Base-by-base conservation (phyloP, 2,329 filamentous ascomycete species). In the Hymenoscyphus fructigenus region DNA sequence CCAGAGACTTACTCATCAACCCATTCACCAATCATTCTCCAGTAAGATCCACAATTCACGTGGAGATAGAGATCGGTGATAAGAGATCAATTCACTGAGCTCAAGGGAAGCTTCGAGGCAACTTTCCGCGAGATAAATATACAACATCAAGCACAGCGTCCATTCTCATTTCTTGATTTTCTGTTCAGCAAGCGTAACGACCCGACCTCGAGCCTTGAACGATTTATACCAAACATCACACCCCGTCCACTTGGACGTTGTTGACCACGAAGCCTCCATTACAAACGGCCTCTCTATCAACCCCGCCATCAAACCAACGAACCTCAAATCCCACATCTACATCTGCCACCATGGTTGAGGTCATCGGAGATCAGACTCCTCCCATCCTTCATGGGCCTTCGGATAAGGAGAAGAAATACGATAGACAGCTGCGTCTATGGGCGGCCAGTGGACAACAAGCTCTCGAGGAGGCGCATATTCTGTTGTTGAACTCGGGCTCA, bases 391-490 rank as follows among this genome's bases (percentile, higher is more conserved):
- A 82, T 63, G 83, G 80, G 41, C 85, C 85, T 41, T 84, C 83
- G 14, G 84, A 85, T 53, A 88, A 88, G 75, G 83, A 89, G 76
- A 85, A 85, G 71, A 96, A 92, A 75, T 99, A 99, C 79, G 95
- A 99, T 77, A 88, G 95, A 61, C 95, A 99, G 79, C 87, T 99
- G 50, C 90, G 96, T 61, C 82, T 99, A 15, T 99, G 95, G 95
- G 96, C 93, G 67, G 93, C 94, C 53, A 92, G 87, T 60, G 95
- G 95, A 20, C 95, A 99, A 77, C 85, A 90, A 70, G 94, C 93
- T 17, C 84, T 99, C 1, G 96, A 99, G 78, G 88, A 92, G 64
- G 91, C 95, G 26, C 91, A 96, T 71, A 89, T 99, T n/a, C 85
- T 98, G 14, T 84, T 99, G 5, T 81, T 99, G 66, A 97, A 97